phyloP scores from a whole-genome alignment of 83 land plant species.

The Picea engelmannii region DNA sequence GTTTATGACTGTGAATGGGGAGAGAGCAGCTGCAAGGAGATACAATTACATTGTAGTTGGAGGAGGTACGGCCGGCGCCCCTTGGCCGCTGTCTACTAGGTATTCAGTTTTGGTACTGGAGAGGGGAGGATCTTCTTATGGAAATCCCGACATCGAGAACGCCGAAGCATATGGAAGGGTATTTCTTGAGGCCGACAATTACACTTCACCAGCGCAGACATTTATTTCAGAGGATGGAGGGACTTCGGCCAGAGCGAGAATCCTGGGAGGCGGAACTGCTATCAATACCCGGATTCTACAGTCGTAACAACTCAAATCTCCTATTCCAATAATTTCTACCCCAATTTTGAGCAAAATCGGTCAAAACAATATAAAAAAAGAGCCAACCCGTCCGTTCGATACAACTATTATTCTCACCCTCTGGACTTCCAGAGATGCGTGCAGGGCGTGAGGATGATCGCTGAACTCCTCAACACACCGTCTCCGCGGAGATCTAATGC shows the following conservation, averaged over 20 bases:
- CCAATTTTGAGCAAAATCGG: too few relatives aligned
- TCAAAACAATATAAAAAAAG: too few relatives aligned
- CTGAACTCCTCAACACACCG: too few relatives aligned
- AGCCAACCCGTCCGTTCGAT: too few relatives aligned
- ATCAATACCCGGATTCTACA: conserved; percentile 89
- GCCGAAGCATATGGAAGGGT: conserved; percentile 27
- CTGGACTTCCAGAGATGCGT: too few relatives aligned
- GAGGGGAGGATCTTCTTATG: conserved; percentile 19
- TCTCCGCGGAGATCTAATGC: too few relatives aligned
- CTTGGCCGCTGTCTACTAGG: conserved; percentile 38
- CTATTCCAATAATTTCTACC: too few relatives aligned
- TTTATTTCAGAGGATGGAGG: conserved; percentile 39
- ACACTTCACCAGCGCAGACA: conserved; percentile 49
- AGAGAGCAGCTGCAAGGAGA: conserved; percentile 30
- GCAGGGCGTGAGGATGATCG: too few relatives aligned
- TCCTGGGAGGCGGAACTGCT: conserved; percentile 64
- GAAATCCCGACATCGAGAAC: conserved; percentile 14
- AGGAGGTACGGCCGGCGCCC: conserved; percentile 71
- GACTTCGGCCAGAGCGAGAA: conserved; percentile 39
- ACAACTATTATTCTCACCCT: too few relatives aligned
- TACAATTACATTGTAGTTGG: conserved; percentile 68
- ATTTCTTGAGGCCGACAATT: conserved; percentile 28
- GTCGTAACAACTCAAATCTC: conserved; percentile 16
- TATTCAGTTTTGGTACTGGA: conserved; percentile 47
- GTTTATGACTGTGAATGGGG: conserved; percentile 13